A percentile compares a stretch with the other conserved stretches of the same genome.
These are phyloP conservation scores for Penicillium paradoxum DNA, from an alignment of 495 filamentous ascomycete species.

Conservation along the genomic window DNA sequence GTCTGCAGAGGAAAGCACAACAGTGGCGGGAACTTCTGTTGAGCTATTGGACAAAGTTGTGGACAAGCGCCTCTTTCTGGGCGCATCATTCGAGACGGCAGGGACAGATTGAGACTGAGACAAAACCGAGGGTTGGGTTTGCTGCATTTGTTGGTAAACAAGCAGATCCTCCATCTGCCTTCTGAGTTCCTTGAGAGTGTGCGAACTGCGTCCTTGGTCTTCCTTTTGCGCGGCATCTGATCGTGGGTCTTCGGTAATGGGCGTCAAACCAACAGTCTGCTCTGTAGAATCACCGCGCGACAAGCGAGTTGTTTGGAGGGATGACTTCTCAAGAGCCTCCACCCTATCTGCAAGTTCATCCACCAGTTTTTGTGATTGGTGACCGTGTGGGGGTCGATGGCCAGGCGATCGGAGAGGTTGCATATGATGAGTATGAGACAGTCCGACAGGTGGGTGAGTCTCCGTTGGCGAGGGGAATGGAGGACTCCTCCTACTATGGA, in stretches of 20 bases:
- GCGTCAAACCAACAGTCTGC: constrained; percentile 15
- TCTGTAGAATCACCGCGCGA: constrained; percentile 27
- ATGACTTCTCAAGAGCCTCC: constrained; percentile 17
- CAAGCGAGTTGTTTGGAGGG: constrained; percentile 12
- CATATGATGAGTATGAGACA: constrained; percentile 27
- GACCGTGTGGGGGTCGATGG: constrained; percentile 16
- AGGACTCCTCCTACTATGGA: constrained; percentile 38
- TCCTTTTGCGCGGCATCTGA: constrained; percentile 23
- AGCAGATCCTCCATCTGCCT: constrained; percentile 47
- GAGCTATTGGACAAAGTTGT: constrained; percentile 25
- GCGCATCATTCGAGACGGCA: constrained; percentile 21
- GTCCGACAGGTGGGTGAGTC: constrained; percentile 31
- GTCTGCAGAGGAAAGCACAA: background rate
- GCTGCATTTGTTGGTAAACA: constrained; percentile 44
- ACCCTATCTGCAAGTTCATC: constrained; percentile 18
- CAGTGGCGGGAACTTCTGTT: constrained; percentile 17
- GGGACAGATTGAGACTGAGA: constrained; percentile 15
- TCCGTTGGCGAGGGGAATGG: constrained; percentile 42
- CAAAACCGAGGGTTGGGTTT: constrained; percentile 25
- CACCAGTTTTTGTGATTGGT: constrained; percentile 12
- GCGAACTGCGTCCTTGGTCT: constrained; percentile 36
- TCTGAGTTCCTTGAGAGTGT: constrained; percentile 39
- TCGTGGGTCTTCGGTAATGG: constrained; percentile 26
- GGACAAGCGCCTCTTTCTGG: constrained; percentile 28
- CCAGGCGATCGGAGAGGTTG: constrained; percentile 25